Evolutionary conservation across 1,139 yeast genomes (phyloP).

Genomic region (Suhomyces guaymorum): DNA sequence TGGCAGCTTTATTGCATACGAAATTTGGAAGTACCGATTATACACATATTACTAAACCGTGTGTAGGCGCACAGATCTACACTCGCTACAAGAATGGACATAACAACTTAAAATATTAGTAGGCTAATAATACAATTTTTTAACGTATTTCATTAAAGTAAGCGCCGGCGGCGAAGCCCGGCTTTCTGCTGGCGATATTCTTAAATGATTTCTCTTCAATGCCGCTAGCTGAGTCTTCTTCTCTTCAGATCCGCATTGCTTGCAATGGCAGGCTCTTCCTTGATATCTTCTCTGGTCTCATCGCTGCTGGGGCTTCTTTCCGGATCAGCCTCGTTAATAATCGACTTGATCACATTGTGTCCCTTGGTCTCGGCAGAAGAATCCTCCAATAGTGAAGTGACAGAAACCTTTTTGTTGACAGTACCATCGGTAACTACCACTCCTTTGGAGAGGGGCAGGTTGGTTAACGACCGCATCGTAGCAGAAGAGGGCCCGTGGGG

Average conservation of each 20-base stretch:
- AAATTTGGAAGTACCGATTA: too few species aligned
- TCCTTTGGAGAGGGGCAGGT: conserved; percentile 20
- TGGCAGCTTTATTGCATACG: too few species aligned
- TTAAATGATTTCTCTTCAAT: too few species aligned
- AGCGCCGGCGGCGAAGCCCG: too few species aligned
- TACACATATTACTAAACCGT: too few species aligned
- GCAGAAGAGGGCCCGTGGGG: conserved; percentile 11
- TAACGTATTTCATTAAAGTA: too few species aligned
- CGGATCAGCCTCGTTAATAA: conserved; percentile 1
- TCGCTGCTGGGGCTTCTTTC: conserved; percentile 7
- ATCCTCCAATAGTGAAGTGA: conserved; percentile 33
- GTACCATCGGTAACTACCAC: conserved; percentile 8
- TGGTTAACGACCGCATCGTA: conserved; percentile 15
- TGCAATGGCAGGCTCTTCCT: conserved; percentile 12
- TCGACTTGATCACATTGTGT: background rate
- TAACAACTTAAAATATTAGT: too few species aligned
- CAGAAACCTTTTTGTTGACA: conserved; percentile 29
- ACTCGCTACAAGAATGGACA: too few species aligned
- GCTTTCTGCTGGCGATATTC: too few species aligned
- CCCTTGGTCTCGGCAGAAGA: background rate
- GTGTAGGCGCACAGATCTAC: too few species aligned
- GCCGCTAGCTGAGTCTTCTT: background rate
- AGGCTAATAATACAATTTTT: too few species aligned
- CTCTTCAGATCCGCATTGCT: too few species aligned
- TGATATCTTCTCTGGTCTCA: conserved; percentile 4